Percentiles rank a stretch among this genome's conserved stretches.
These are phyloP conservation scores for Blastobotrys chiropterorum DNA, from an alignment of 805 yeast species.

Conservation along the genomic window DNA sequence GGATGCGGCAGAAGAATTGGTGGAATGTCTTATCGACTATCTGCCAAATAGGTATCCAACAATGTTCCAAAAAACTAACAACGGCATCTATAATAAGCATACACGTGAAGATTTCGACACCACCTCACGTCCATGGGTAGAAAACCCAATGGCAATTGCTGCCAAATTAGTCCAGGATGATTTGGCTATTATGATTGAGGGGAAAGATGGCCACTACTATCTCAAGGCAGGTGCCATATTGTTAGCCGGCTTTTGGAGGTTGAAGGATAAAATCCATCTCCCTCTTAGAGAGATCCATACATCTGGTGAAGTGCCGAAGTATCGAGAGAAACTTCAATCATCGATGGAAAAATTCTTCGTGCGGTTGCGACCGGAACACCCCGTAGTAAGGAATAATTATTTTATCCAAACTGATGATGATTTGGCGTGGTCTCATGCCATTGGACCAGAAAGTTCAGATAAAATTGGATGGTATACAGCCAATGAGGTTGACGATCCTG, in stretches of 20 bases:
- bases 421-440: conserved; percentile 28
- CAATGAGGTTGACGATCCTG: conserved; percentile 34
- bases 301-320: conserved; percentile 63
- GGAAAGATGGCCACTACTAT: conserved; percentile 38
- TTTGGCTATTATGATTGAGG: conserved; percentile 49
- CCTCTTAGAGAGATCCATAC: conserved; percentile 60
- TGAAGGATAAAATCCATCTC: conserved; percentile 44
- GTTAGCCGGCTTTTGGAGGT: conserved; percentile 72
- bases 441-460: conserved; percentile 44
- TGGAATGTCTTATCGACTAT: conserved; percentile 43
- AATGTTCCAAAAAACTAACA: not conserved
- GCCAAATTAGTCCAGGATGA: conserved; percentile 49
- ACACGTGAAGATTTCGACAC: not conserved
- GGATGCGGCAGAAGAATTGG: conserved; percentile 45
- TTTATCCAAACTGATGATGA: conserved; percentile 55
- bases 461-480: conserved; percentile 65
- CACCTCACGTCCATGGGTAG: not conserved
- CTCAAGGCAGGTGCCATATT: conserved; percentile 52
- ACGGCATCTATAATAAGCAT: not conserved
- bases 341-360: conserved; percentile 66
- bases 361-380: conserved; percentile 45
- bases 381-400: conserved; percentile 65
- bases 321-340: conserved; percentile 45
- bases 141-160: not conserved
- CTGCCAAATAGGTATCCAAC: not conserved